A percentile compares a stretch with the other conserved stretches of the same genome.
phyloP scores from a whole-genome alignment of 306 rosid species.

The Cotoneaster glaucophyllus region DNA sequence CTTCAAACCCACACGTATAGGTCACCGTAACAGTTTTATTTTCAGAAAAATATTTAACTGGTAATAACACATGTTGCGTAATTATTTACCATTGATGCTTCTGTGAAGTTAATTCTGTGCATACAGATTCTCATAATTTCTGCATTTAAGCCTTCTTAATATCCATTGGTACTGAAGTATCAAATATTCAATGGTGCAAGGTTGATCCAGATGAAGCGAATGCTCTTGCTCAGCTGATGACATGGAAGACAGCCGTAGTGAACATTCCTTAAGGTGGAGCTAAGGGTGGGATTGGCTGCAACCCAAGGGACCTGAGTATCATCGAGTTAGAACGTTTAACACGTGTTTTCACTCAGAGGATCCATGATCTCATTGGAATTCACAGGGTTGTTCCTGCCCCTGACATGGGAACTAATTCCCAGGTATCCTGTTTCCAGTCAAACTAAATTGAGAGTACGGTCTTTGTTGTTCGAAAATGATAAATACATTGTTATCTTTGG shows the following conservation, averaged over 20 bases:
- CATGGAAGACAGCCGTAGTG: constrained; percentile 75
- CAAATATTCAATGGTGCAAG: constrained; percentile 25
- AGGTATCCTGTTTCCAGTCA: constrained; percentile 29
- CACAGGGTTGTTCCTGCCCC: constrained; percentile 79
- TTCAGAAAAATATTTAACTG: background rate
- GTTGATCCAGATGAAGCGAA: constrained; percentile 78
- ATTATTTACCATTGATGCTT: background rate
- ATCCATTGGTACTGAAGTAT: background rate
- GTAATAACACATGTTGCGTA: background rate
- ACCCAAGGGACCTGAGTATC: constrained; percentile 52
- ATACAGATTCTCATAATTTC: background rate
- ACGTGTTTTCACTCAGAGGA: constrained; percentile 79
- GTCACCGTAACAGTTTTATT: background rate
- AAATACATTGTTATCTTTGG: background rate
- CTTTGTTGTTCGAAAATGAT: background rate
- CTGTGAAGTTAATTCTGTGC: background rate
- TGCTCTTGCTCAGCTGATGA: constrained; percentile 83
- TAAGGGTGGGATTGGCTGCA: constrained; percentile 77
- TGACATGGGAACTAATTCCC: constrained; percentile 72
- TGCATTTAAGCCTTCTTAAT: background rate
- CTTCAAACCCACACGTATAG: background rate
- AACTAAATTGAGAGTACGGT: background rate
- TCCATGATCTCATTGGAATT: constrained; percentile 66
- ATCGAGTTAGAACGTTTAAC: constrained; percentile 71
- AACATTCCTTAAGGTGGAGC: constrained; percentile 84